Percentiles rank a stretch among this genome's conserved stretches.
Conservation (phyloP, 2,329 filamentous ascomycete species). For the Celoporthe dispersa region DNA sequence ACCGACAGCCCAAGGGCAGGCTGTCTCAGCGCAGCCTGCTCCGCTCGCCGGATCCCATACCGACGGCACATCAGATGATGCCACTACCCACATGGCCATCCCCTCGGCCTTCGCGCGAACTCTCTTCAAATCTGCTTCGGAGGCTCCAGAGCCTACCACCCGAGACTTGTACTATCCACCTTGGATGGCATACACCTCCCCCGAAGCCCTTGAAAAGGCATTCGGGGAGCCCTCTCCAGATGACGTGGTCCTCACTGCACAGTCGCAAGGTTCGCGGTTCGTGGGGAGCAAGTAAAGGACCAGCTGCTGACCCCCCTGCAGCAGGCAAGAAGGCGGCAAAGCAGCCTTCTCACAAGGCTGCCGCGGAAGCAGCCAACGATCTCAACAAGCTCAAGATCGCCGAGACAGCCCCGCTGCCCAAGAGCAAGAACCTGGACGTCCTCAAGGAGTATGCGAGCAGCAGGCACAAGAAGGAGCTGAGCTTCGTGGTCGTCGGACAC, state of each 20-base stretch:
- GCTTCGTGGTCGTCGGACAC: constrained; percentile 96
- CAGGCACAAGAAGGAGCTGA: constrained; percentile 77
- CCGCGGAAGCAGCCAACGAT: constrained; percentile 43
- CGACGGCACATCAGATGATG: constrained; percentile 9
- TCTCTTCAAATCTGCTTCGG: constrained; percentile 50
- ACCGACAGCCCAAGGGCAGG: neutral
- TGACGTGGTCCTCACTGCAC: constrained; percentile 84
- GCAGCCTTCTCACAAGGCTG: constrained; percentile 45
- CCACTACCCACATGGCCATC: constrained; percentile 28
- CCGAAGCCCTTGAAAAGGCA: constrained; percentile 56
- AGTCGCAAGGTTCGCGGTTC: constrained; percentile 82
- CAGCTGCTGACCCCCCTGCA: constrained; percentile 58
- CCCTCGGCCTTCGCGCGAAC: constrained; percentile 63
- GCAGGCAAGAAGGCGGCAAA: constrained; percentile 53
- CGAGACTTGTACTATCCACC: constrained; percentile 49
- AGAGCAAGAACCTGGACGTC: constrained; percentile 83
- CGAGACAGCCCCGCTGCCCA: constrained; percentile 60
- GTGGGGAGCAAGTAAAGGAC: constrained; percentile 52
- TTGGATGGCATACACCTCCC: constrained; percentile 51
- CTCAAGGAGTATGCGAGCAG: constrained; percentile 77
- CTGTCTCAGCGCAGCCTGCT: neutral
- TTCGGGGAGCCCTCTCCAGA: constrained; percentile 91
- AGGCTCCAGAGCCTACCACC: constrained; percentile 30
- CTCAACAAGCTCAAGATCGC: constrained; percentile 47
- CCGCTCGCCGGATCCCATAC: neutral